A percentile compares a stretch with the other conserved stretches of the same genome.
Conservation (phyloP, 225 moss, liverwort and hornwort species). For the Pleurozium schreberi region DNA sequence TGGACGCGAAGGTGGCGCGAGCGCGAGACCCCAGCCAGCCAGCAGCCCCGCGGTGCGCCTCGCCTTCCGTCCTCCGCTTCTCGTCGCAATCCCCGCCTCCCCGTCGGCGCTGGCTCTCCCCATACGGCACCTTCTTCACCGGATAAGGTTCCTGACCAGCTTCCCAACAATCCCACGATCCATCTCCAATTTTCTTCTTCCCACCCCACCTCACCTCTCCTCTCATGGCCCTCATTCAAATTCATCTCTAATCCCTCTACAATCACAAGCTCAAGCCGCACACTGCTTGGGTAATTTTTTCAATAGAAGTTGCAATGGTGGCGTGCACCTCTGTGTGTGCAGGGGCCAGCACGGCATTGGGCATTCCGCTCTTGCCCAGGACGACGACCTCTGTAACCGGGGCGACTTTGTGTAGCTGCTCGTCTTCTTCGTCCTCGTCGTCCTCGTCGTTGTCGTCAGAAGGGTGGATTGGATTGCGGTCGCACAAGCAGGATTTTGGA, state of each 20-base stretch:
- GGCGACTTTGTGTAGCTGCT: slow-evolving; percentile 5
- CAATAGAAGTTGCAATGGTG: not conserved
- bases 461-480: slow-evolving; percentile 5
- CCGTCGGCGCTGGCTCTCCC: not conserved
- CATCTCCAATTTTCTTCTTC: not conserved
- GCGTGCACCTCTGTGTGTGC: not conserved
- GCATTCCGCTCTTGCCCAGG: not conserved
- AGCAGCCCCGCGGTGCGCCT: not conserved
- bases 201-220: not conserved
- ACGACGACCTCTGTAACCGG: not conserved
- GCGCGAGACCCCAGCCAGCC: not conserved
- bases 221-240: not conserved
- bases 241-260: not conserved
- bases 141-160: not conserved
- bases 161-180: not conserved
- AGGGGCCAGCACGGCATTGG: not conserved
- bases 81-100: not conserved
- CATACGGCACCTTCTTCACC: not conserved
- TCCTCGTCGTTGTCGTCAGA: not conserved
- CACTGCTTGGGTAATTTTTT: not conserved
- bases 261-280: not conserved
- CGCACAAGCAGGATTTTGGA: not conserved
- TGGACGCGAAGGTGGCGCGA: not conserved
- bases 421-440: not conserved
- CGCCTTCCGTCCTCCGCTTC: not conserved